Conservation (phyloP, 495 filamentous ascomycete genomes). For the Tuber umbilicatum region DNA sequence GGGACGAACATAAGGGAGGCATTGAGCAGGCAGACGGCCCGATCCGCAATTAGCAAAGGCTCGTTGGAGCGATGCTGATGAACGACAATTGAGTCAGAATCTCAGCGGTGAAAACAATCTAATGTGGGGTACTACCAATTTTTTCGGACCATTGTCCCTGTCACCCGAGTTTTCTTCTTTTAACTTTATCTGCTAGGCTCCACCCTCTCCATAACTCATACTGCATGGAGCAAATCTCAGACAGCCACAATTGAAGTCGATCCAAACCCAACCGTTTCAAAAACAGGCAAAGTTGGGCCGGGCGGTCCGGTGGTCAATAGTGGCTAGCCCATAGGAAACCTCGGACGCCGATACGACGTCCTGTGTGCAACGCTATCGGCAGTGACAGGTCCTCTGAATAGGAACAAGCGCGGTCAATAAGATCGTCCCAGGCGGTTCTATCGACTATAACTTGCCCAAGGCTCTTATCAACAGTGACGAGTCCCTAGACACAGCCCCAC, state of each 20-base stretch:
- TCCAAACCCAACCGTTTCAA: neutral
- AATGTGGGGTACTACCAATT: neutral
- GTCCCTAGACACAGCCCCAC: neutral
- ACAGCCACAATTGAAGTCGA: neutral
- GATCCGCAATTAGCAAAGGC: neutral
- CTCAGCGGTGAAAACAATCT: neutral
- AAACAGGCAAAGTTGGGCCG: neutral
- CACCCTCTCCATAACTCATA: neutral
- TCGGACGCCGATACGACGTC: neutral
- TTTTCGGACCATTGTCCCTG: neutral
- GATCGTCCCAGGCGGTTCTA: neutral
- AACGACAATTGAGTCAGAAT: neutral
- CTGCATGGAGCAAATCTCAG: neutral
- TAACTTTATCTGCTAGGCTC: neutral
- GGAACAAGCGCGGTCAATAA: neutral
- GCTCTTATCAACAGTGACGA: neutral
- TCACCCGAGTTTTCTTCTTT: constrained; percentile 4
- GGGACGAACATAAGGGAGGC: neutral
- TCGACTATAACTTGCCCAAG: neutral
- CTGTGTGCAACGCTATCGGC: neutral
- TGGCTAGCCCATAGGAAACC: neutral
- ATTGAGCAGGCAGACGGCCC: neutral
- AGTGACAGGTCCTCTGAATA: neutral
- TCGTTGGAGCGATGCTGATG: neutral
- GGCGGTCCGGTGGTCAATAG: neutral